Evolutionary conservation across 495 filamentous ascomycete species (phyloP).

Genomic region (Pyrenopolyporus hunteri): DNA sequence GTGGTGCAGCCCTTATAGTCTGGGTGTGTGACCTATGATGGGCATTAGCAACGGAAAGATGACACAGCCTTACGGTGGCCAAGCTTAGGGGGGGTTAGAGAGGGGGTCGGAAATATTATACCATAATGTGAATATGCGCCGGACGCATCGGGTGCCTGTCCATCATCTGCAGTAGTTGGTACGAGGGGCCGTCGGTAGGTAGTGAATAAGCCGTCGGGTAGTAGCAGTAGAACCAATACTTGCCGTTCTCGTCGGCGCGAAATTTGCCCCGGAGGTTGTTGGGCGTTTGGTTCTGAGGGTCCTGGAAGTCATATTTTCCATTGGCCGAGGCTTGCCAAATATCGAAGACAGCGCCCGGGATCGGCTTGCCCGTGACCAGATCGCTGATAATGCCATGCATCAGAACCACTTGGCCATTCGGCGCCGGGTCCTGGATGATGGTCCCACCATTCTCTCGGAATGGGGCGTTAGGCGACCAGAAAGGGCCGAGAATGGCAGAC

Average conservation of each 20-base stretch:
- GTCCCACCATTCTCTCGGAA: conserved; percentile 72
- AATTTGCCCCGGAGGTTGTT: conserved; percentile 89
- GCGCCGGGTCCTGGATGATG: conserved; percentile 71
- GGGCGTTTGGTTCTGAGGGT: conserved; percentile 72
- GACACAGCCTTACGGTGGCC: background rate
- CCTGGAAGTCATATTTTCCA: conserved; percentile 90
- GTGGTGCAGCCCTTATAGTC: conserved; percentile 72
- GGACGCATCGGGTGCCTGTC: conserved; percentile 85
- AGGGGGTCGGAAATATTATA: conserved; percentile 45
- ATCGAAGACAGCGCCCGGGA: conserved; percentile 75
- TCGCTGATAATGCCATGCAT: conserved; percentile 81
- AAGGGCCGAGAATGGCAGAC: conserved; percentile 83
- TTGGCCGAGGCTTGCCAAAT: conserved; percentile 88
- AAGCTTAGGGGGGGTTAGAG: conserved; percentile 16
- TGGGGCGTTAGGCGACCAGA: conserved; percentile 85
- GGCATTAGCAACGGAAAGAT: background rate
- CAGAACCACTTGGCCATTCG: conserved; percentile 65
- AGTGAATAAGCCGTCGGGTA: conserved; percentile 81
- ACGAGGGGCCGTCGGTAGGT: conserved; percentile 75
- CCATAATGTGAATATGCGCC: conserved; percentile 85
- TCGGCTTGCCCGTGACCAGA: conserved; percentile 72
- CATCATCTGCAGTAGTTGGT: conserved; percentile 69
- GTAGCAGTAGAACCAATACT: conserved; percentile 82
- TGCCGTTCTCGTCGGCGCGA: conserved; percentile 74
- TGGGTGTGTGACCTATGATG: conserved; percentile 50